Evolutionary conservation across 2,329 filamentous ascomycete genomes (phyloP).

Genomic region (Exophiala alcalophila): DNA sequence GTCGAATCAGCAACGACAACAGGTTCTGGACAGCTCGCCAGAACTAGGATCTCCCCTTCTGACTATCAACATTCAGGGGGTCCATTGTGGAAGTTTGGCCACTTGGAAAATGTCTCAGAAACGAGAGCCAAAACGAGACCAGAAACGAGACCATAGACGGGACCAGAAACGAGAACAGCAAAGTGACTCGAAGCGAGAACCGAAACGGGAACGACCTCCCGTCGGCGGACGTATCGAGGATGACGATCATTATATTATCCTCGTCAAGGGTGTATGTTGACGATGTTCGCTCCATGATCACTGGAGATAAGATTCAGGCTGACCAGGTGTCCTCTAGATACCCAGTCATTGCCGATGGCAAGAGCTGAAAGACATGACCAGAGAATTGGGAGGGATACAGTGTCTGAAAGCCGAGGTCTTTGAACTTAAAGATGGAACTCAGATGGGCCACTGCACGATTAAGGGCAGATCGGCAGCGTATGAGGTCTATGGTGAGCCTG

Average conservation of each 20-base stretch:
- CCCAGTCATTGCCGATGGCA: constrained; percentile 31
- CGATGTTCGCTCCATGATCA: background rate
- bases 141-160: constrained; percentile 15
- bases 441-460: constrained; percentile 26
- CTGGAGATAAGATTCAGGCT: background rate
- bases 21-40: background rate
- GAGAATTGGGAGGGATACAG: constrained; percentile 22
- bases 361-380: constrained; percentile 31
- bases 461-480: constrained; percentile 20
- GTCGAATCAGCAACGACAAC: constrained; percentile 7
- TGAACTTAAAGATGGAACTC: constrained; percentile 17
- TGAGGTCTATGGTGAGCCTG: constrained; percentile 23
- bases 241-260: constrained; percentile 28
- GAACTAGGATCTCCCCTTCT: constrained; percentile 4
- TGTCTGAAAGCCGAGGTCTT: constrained; percentile 26
- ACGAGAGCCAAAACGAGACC: constrained; percentile 15
- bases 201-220: too few species aligned
- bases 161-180: constrained; percentile 9
- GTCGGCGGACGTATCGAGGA: too few species aligned
- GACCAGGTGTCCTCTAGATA: constrained; percentile 18
- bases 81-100: too few species aligned
- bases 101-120: constrained; percentile 17
- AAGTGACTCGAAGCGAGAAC: too few species aligned
- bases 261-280: constrained; percentile 26
- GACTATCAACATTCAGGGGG: too few species aligned